Evolutionary conservation across 1,139 yeast species (phyloP).

Genomic region (Torulaspora globosa): DNA sequence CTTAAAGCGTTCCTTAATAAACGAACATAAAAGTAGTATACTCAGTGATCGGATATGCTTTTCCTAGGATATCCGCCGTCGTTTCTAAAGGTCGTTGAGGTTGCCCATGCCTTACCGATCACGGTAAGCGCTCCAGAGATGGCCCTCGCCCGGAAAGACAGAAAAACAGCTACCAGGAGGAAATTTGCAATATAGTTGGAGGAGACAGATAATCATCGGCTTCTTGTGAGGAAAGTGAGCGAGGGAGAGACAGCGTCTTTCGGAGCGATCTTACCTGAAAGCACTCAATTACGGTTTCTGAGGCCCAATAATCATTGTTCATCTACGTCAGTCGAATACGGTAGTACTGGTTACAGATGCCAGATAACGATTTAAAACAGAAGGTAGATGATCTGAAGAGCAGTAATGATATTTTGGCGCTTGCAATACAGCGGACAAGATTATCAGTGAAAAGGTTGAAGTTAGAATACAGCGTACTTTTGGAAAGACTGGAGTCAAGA

Average conservation of each 20-base stretch:
- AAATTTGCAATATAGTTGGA: not conserved
- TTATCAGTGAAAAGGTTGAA: slow-evolving; percentile 73
- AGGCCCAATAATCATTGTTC: not conserved
- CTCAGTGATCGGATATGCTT: not conserved
- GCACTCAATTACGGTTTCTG: not conserved
- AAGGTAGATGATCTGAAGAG: slow-evolving; percentile 73
- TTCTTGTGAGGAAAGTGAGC: not conserved
- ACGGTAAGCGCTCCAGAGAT: not conserved
- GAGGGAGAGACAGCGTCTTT: not conserved
- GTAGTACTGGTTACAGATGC: slow-evolving; percentile 5
- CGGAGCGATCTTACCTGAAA: not conserved
- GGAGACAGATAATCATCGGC: not conserved
- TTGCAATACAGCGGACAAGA: slow-evolving; percentile 76
- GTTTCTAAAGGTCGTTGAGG: not conserved
- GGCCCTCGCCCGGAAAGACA: slow-evolving; percentile 2
- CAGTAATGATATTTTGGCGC: slow-evolving; percentile 70
- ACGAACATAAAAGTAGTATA: not conserved
- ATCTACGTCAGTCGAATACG: not conserved
- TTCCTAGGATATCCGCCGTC: not conserved
- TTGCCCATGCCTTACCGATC: not conserved
- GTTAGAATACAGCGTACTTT: slow-evolving; percentile 71
- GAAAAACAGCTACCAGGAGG: slow-evolving; percentile 1
- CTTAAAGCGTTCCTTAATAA: not conserved
- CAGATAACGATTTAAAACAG: slow-evolving; percentile 56
- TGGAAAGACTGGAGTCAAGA: slow-evolving; percentile 73